Conservation (phyloP, 2,329 filamentous ascomycete species). For the Aspergillus jensenii region DNA sequence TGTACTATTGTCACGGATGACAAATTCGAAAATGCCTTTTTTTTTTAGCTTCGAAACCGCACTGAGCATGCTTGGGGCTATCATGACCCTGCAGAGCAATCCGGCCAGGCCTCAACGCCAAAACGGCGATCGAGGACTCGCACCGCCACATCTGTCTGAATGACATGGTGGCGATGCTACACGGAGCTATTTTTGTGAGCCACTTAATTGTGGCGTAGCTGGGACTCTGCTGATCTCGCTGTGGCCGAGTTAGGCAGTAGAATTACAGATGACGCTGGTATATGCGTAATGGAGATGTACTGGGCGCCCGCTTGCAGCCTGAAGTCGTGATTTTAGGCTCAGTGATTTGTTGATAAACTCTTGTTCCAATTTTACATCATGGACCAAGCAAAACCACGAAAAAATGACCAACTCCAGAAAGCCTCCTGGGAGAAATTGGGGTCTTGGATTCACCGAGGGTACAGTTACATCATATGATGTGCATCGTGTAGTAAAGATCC, state of each 20-base stretch:
- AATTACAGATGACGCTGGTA: neutral
- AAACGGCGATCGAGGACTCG: slow-evolving; percentile 1
- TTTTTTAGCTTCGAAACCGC: neutral
- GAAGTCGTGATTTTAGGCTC: neutral
- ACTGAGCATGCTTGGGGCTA: neutral
- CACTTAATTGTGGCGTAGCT: slow-evolving; percentile 4
- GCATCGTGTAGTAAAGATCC: neutral
- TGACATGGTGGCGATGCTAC: neutral
- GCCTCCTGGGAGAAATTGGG: neutral
- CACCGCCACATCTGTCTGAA: slow-evolving; percentile 3
- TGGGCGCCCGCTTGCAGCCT: neutral
- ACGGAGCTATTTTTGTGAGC: neutral
- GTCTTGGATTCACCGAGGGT: neutral
- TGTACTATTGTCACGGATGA: slow-evolving; percentile 16
- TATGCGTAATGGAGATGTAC: neutral
- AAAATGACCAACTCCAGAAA: neutral
- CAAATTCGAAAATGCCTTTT: slow-evolving; percentile 14
- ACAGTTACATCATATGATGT: slow-evolving; percentile 3
- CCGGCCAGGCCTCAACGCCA: neutral
- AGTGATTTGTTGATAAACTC: neutral
- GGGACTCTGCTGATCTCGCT: neutral
- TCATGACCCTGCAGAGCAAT: slow-evolving; percentile 7
- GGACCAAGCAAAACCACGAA: neutral
- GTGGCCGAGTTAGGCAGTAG: slow-evolving; percentile 1
- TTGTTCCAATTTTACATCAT: neutral